Percentiles rank a stretch among this genome's conserved stretches.
These are phyloP conservation scores for Pythium biforme DNA, from an alignment of 352 stramenopile genomes.

Conservation along the genomic window DNA sequence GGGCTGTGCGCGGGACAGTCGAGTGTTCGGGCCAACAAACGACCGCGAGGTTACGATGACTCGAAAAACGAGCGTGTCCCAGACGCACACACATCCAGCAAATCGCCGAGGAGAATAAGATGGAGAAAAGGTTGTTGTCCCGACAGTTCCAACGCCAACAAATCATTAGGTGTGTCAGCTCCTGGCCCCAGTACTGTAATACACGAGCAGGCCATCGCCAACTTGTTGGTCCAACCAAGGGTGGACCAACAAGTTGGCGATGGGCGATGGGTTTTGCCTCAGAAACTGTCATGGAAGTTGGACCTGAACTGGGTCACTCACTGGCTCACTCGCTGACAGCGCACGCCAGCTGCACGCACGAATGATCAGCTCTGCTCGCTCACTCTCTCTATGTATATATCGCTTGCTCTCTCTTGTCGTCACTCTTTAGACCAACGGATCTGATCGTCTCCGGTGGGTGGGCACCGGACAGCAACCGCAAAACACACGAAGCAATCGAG, in stretches of 20 bases:
- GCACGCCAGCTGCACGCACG: no score
- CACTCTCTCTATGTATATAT: not conserved
- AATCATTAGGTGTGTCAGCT: no score
- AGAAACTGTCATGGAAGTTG: not conserved
- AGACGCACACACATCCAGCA: not conserved
- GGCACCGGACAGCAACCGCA: no score
- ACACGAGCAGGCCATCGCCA: no score
- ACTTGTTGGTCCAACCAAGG: not conserved
- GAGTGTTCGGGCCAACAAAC: not conserved
- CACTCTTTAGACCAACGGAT: not conserved
- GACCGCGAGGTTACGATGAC: not conserved
- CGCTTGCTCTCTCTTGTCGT: not conserved
- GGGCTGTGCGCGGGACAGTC: not conserved
- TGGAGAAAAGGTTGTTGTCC: no score
- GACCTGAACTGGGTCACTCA: not conserved
- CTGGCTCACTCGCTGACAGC: not conserved
- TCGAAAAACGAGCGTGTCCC: not conserved
- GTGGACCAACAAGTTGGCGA: constrained; percentile 11
- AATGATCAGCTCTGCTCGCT: not conserved
- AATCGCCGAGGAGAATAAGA: not conserved
- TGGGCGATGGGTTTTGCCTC: not conserved
- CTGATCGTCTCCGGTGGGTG: no score
- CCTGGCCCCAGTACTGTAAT: no score
- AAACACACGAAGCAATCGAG: not conserved
- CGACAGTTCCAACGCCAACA: no score